Conservation (phyloP, 768 basidiomycete genomes). For the Wakefieldia striispora region DNA sequence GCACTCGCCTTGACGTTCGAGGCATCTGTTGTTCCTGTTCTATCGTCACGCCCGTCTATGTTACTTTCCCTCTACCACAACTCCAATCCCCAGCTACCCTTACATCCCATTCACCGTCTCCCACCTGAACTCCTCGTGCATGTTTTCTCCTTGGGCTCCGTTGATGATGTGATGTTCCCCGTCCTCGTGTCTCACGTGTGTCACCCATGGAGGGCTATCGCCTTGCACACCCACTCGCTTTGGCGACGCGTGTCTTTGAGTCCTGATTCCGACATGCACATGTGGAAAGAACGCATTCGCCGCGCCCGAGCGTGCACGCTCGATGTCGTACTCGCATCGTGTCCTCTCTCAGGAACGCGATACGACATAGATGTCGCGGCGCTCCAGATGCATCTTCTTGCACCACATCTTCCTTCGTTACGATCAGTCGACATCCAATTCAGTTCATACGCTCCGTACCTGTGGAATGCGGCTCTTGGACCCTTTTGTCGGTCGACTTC, state of each 20-base stretch:
- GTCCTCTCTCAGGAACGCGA: slow-evolving; percentile 9
- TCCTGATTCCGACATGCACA: slow-evolving; percentile 39
- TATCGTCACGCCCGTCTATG: slow-evolving; percentile 29
- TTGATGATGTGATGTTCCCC: slow-evolving; percentile 56
- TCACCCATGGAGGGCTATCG: slow-evolving; percentile 58
- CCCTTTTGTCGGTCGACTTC: slow-evolving; percentile 41
- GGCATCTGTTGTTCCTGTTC: slow-evolving; percentile 11
- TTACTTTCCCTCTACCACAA: slow-evolving; percentile 24
- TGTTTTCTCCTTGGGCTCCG: slow-evolving; percentile 60
- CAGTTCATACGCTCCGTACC: slow-evolving; percentile 52
- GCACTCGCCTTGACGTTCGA: slow-evolving; percentile 17
- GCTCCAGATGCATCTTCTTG: slow-evolving; percentile 58
- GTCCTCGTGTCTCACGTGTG: slow-evolving; percentile 69
- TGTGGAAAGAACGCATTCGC: slow-evolving; percentile 63
- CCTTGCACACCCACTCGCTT: slow-evolving; percentile 56
- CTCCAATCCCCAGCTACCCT: slow-evolving; percentile 21
- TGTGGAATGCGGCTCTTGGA: slow-evolving; percentile 69
- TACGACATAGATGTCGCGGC: slow-evolving; percentile 46
- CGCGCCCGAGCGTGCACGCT: slow-evolving; percentile 62
- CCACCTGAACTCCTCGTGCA: slow-evolving; percentile 64
- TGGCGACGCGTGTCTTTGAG: slow-evolving; percentile 62
- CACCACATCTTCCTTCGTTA: slow-evolving; percentile 49
- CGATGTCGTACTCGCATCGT: slow-evolving; percentile 55
- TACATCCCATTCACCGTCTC: slow-evolving; percentile 55
- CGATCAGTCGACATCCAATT: slow-evolving; percentile 63